Base-by-base conservation (phyloP, 2,329 filamentous ascomycete species). In the Ceratocystis cacaofunesta region DNA sequence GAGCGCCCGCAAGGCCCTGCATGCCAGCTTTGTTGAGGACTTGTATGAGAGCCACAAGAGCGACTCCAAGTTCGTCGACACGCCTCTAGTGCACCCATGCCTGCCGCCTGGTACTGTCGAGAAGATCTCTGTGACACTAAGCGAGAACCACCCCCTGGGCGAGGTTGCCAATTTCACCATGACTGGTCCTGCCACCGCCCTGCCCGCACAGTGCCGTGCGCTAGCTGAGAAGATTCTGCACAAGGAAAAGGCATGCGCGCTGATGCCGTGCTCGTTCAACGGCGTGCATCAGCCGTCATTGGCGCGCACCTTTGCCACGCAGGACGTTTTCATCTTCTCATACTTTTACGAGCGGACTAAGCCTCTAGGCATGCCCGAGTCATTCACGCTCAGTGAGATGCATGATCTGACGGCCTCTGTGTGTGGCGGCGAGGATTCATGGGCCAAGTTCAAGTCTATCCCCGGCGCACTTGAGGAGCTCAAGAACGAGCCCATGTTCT, bases 321-420 rank as follows among this genome's bases (percentile, higher is more conserved):
- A 97, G 76, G 92, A 96, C 71, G 85, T 97, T 48, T 99, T 92
- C 78, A 90, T 97, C 70, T 92, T 99, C 77, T 95, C 90, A 36
- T 99, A 95, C 82, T 99, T 99, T 78, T 96, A 88, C 78, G 94
- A 99, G 79, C 92, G 95, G 72, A 95, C 89, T 28, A 84, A 89
- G 74, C 90, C 91, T 3, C 84, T 99, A 10, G 95, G 95, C 70
- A 97, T 99, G 91, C 94, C 95, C n/a, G 91, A 96, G 70, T 92
- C 89, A 5, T 99, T 97, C 76, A 96, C 92, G 0, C 79, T 99
- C 43, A 84, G 86, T 62, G 94, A 99, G 78, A 82, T 99, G 72
- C 87, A 92, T 72, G 89, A 95, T 68, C 83, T 97, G 19, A 85
- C 94, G 0, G 80, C 85, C 69, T 87, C 87, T 50, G 95, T 99